Evolutionary conservation across 208 protist species (phyloP).

Genomic region (Sergeia podlipaevii): DNA sequence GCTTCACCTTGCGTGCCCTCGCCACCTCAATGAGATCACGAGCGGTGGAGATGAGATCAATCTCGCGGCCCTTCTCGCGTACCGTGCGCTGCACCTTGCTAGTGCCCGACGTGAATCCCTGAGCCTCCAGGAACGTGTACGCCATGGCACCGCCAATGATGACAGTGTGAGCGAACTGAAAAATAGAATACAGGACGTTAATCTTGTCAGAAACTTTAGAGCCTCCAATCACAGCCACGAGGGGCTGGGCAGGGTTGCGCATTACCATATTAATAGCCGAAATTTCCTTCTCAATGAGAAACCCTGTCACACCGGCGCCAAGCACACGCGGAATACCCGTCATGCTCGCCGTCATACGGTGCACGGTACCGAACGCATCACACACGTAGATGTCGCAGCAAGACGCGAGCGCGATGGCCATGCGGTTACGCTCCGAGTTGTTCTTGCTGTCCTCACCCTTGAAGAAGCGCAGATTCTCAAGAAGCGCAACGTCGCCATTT

Average conservation of each 20-base stretch:
- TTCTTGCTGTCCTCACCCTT: conserved; percentile 97
- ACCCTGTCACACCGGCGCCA: conserved; percentile 96
- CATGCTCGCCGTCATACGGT: conserved; percentile 97
- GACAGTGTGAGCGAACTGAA: conserved; percentile 97
- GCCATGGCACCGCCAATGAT: conserved; percentile 99
- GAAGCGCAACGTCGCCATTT: conserved; percentile 93
- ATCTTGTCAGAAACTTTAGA: conserved; percentile 99
- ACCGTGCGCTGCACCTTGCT: conserved; percentile 95
- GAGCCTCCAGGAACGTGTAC: conserved; percentile 96
- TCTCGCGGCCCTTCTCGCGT: conserved; percentile 76
- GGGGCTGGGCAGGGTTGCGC: conserved; percentile 75
- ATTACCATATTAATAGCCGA: conserved; percentile 97
- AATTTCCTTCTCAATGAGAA: conserved; percentile 99
- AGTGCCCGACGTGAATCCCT: conserved; percentile 88
- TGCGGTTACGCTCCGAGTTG: conserved; percentile 45
- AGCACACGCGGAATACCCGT: conserved; percentile 86
- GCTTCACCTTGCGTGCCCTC: conserved; percentile 91
- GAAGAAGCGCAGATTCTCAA: conserved; percentile 99
- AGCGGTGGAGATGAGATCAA: conserved; percentile 72
- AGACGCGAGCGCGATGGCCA: conserved; percentile 87
- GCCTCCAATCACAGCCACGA: conserved; percentile 97
- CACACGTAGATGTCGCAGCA: conserved; percentile 99
- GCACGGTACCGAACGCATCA: conserved; percentile 99
- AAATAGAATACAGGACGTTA: conserved; percentile 98
- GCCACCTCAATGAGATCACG: conserved; percentile 83